Base-by-base conservation (phyloP, 805 yeast genomes). In the Teunomyces lycoperdinae region DNA sequence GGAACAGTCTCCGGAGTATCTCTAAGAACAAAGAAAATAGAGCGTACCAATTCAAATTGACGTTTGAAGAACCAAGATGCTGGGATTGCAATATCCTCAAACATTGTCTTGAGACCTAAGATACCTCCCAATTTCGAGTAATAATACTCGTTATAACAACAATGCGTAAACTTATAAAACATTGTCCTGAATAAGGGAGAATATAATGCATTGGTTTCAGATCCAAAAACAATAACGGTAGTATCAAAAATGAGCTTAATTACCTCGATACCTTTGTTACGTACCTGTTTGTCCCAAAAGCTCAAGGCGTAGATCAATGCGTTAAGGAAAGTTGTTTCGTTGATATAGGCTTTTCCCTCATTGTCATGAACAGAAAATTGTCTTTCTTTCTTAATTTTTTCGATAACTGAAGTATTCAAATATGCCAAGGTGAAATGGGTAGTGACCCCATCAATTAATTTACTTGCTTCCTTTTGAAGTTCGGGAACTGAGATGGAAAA, bases 1-100 rank as follows among this genome's bases (percentile, higher is more conserved):
- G 98, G 97, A 2, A 92, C 94, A 41, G 91, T 95, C 1, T 83
- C 77, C 0, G 96, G 91, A 0, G 95, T 85, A 58, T 94, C 99
- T 60, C 96, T 80, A 51, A 92, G 71, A 2, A 92, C 96, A 67
- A 90, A 95, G 54, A 92, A 83, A 64, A 94, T 78, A 0, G 97
- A 89, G 41, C 96, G 78, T 2, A 89, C 82, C 30, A 94, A 74
- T 61, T 94, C 98, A 55, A 87, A 78, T 60, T 90, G 96, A 32
- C 92, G 79, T 40, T 81, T 78, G 46, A 79, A 77, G 60, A 92
- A 82, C 83, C 96, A 90, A 1, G 74, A 68, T 3, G 81, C 70
- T 0, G 96, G 88, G 41, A 89, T 79, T 0, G 69, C 77, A 30
- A 86, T 67, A 40, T 85, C 94, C 39, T 79, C 77, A 33, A 89